Base-by-base conservation (phyloP, 371 early-diverging fungal species). In the Mucor irregularis region DNA sequence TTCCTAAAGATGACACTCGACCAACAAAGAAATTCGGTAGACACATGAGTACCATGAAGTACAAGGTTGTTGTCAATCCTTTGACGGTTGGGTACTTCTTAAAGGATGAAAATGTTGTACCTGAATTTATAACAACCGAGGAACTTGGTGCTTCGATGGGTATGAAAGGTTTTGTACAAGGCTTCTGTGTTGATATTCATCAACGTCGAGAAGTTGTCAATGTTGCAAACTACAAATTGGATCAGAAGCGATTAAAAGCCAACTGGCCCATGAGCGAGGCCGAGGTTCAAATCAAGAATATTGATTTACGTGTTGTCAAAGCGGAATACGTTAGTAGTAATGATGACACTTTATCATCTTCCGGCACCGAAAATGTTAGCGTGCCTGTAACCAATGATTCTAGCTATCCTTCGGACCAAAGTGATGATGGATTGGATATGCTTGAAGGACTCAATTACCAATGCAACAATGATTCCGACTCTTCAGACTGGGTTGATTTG, bases 201-300 rank as follows among this genome's bases (percentile, higher is more conserved):
- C 76, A 74, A 24, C 61, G 68, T n/a, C 62, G 76, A 44, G 74
- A 71, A 38, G 45, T 71, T 8, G 58, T 63, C 4, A 68, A 64
- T 17, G 49, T 73, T 22, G 60, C 71, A 13, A 59, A 53, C 14
- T 28, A 55, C 5, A 67, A 76, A 34, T 38, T 74, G 26, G 72
- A 72, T 47, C 61, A 68, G 28, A 68, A 67, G 24, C 61, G 70
- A 16, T 56, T 73, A n/a, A 80, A 77, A 45, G 69, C 78, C 14
- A 71, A 71, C 29, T 78, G 78, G 73, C 65, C 71, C 4, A 43
- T 81, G 3, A 62, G 74, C 42, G 81, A 81, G 49, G 81, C 76
- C 4, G 78, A 81, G 40, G 54, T 78, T 0, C 74, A 78, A 49
- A 34, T 81, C 2, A 71, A 61, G n/a, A 66, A 71, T 53, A 50